A percentile compares a stretch with the other conserved stretches of the same genome.
These are phyloP conservation scores for Debaryomycetaceae sp. DNA, from an alignment of 1,139 yeast species.

Conservation along the genomic window DNA sequence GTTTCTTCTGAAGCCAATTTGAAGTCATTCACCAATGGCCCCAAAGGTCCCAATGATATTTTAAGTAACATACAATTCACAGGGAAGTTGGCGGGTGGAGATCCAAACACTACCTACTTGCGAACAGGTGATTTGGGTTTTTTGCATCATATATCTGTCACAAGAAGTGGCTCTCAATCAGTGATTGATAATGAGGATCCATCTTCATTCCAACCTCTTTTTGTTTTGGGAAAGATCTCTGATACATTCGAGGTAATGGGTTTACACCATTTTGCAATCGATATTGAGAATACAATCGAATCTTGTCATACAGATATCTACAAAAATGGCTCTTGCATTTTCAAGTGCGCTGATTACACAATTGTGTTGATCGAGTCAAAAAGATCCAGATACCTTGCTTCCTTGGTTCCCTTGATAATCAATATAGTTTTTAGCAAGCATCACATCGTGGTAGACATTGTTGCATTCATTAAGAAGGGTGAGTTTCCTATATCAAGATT, in stretches of 20 bases:
- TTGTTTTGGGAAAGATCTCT: conserved; percentile 79
- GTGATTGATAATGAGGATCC: conserved; percentile 24
- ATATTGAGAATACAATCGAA: conserved; percentile 76
- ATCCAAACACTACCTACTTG: conserved; percentile 59
- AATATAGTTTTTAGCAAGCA: conserved; percentile 77
- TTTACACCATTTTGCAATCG: conserved; percentile 83
- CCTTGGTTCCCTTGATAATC: conserved; percentile 79
- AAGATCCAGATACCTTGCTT: conserved; percentile 52
- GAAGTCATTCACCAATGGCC: conserved; percentile 56
- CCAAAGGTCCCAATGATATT: conserved; percentile 43
- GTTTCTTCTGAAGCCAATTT: conserved; percentile 85
- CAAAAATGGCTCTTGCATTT: conserved; percentile 62
- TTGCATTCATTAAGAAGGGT: conserved; percentile 70
- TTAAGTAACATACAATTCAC: conserved; percentile 44
- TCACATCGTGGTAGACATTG: conserved; percentile 80
- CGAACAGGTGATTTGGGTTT: conserved; percentile 96
- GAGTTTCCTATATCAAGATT: conserved; percentile 66
- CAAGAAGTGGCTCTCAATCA: conserved; percentile 25
- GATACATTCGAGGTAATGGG: conserved; percentile 93
- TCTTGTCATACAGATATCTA: conserved; percentile 57
- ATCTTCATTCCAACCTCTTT: conserved; percentile 69
- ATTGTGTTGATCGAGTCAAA: conserved; percentile 74
- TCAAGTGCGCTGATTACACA: conserved; percentile 80
- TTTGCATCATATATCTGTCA: conserved; percentile 62
- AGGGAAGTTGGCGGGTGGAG: conserved; percentile 60